Base-by-base conservation (phyloP, 306 rosid genomes). In the Elaeagnus macrophylla region DNA sequence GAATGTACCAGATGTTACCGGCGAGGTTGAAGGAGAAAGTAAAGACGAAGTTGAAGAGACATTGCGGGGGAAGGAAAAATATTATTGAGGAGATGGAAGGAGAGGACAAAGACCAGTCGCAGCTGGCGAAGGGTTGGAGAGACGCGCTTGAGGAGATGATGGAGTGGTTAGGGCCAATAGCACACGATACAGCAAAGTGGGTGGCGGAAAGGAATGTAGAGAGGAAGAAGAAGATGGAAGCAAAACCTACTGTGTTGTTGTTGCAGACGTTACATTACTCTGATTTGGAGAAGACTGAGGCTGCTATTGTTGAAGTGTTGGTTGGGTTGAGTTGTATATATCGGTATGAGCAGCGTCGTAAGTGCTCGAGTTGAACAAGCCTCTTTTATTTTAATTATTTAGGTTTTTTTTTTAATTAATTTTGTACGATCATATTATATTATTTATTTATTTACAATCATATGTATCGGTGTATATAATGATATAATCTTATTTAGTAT, bases 251-350 rank as follows among this genome's bases (percentile, higher is more conserved):
- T 8, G 81, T 69, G 41, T n/a, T 80, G 71, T 52, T 86, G 70
- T 41, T 82, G 62, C 91, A 86, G 67, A 86, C 95, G 0, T 19
- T 86, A 70, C 90, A 86, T 72, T 86, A 80, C 57, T 78, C 95
- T 0, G 76, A 86, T 39, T 71, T 86, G 82, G 88, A 86, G 71
- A 86, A 80, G 75, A 70, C 77, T 32, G 95, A 86, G 66, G 77
- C 82, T 10, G 83, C 79, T 10, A 78, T 82, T 55, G 79, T 78
- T 8, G 78, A 73, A 46, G 77, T 76, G 8, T 63, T 86, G 75
- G 77, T 82, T 17, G 95, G 83, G 51, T 56, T 86, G 72, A 76
- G 91, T 70, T 76, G 69, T 46, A 54, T 80, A 61, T 76, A 64
- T 57, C 57, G 67, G 79, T 46, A 49, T 51, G 80, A 62, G 56